These are phyloP conservation scores for Choiromyces venosus DNA, from an alignment of 495 filamentous ascomycete species.

Conservation along the genomic window DNA sequence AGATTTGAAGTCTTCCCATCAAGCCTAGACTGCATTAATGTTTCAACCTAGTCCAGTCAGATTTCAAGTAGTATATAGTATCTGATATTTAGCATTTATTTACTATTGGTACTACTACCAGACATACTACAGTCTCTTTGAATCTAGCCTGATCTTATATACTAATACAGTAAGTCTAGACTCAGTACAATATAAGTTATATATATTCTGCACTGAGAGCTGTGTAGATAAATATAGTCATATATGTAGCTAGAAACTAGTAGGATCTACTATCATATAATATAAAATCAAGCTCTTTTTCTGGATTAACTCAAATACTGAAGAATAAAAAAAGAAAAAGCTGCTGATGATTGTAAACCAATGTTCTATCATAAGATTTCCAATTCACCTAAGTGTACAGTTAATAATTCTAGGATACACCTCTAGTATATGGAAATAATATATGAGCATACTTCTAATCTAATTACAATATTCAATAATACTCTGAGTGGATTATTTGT, in stretches of 20 bases:
- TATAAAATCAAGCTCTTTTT: neutral
- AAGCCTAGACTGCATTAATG: neutral
- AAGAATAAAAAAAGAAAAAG: too few relatives aligned
- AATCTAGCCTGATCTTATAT: neutral
- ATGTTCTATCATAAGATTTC: neutral
- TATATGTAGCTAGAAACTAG: neutral
- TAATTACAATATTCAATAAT: neutral
- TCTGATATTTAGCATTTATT: neutral
- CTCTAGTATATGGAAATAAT: neutral
- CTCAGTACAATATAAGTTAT: neutral
- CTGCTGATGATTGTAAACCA: neutral
- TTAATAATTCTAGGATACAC: neutral
- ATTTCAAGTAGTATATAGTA: neutral
- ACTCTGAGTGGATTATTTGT: neutral
- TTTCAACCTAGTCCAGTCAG: neutral
- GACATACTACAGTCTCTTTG: neutral
- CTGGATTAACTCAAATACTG: neutral
- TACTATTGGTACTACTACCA: neutral
- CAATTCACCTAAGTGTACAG: neutral
- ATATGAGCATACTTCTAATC: neutral
- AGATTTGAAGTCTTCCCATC: neutral
- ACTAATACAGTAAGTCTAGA: neutral
- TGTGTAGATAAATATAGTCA: neutral
- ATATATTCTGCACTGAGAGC: neutral
- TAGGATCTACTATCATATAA: neutral